Percentiles rank a stretch among this genome's conserved stretches.
These are phyloP conservation scores for Trichosporon asahii DNA, from an alignment of 1,284 basidiomycete species.

Conservation along the genomic window DNA sequence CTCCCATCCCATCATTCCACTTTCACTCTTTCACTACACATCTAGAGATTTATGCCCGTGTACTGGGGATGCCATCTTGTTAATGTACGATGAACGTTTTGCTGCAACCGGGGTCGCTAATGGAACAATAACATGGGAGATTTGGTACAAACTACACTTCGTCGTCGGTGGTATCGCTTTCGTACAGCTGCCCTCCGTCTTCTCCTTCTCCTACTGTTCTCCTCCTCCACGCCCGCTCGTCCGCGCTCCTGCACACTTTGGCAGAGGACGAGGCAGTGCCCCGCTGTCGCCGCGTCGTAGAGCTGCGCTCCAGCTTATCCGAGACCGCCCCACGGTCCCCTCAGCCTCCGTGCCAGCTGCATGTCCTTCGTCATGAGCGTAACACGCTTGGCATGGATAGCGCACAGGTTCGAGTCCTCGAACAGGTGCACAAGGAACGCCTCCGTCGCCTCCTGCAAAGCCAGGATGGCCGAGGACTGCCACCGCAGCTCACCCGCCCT, in stretches of 20 bases:
- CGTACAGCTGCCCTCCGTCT: background rate
- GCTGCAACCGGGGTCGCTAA: background rate
- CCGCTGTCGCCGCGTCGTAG: too few species aligned
- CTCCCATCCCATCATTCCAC: too few species aligned
- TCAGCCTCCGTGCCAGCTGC: slow-evolving; percentile 88
- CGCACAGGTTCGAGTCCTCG: slow-evolving; percentile 93
- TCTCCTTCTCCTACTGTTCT: background rate
- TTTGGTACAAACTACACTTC: background rate
- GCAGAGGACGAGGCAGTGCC: too few species aligned
- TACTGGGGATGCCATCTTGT: slow-evolving; percentile 1
- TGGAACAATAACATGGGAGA: background rate
- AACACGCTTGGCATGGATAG: slow-evolving; percentile 96
- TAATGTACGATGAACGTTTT: background rate
- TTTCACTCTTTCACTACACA: background rate
- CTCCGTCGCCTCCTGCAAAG: slow-evolving; percentile 91
- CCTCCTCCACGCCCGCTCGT: background rate
- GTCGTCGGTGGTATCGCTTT: background rate
- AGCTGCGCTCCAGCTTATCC: slow-evolving; percentile 17
- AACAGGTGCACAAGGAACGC: slow-evolving; percentile 91
- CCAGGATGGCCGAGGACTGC: slow-evolving; percentile 86
- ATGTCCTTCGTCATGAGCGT: slow-evolving; percentile 98
- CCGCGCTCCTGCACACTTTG: too few species aligned
- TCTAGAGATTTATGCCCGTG: background rate
- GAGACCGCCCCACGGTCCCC: slow-evolving; percentile 68
- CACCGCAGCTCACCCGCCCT: slow-evolving; percentile 70